Base-by-base conservation (phyloP, 108 stramenopile genomes). In the Pseudonitzschia pungens region DNA sequence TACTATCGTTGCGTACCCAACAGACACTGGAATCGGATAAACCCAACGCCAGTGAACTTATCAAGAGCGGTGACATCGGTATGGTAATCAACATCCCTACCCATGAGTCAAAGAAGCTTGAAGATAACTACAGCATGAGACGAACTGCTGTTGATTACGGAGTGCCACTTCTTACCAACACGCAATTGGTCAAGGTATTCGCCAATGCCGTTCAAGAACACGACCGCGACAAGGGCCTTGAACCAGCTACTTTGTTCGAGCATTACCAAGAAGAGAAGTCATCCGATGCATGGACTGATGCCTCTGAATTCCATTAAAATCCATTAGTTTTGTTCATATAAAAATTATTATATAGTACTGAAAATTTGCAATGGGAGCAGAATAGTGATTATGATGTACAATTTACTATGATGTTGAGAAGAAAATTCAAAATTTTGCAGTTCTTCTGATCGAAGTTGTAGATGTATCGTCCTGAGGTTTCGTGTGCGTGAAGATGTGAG, bases 61-160 rank as follows among this genome's bases (percentile, higher is more conserved):
- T 98, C 74, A 81, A 85, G 44, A 79, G 81, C 44, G 88, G 86
- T 65, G 75, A 91, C 29, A 86, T 98, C 21, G 91, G 95, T 82
- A 76, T 99, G 68, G 96, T 96, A 41, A 92, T 99, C 72, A 98
- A 97, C 78, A 84, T 99, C 59, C 97, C 96, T 43, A 91, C 96
- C 20, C 79, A 93, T 73, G 81, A 92, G 65, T 91, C 87, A 28
- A 92, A 84, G 66, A 83, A 88, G 33, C 53, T 96, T 44, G 93
- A 92, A 65, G 93, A 95, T 80, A 95, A 96, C 82, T 99, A 88
- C 86, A 69, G 81, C 42, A 94, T 98, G 85, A 93, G 99, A 57
- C 83, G 99, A 70, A 89, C 93, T 59, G 96, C 97, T 24, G 90
- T 96, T 50, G 99, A 99, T 74, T 98, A 96, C 76, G 96, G 96